Evolutionary conservation across 148 eudicot genomes (phyloP).

Genomic region (Arbutus unedo): DNA sequence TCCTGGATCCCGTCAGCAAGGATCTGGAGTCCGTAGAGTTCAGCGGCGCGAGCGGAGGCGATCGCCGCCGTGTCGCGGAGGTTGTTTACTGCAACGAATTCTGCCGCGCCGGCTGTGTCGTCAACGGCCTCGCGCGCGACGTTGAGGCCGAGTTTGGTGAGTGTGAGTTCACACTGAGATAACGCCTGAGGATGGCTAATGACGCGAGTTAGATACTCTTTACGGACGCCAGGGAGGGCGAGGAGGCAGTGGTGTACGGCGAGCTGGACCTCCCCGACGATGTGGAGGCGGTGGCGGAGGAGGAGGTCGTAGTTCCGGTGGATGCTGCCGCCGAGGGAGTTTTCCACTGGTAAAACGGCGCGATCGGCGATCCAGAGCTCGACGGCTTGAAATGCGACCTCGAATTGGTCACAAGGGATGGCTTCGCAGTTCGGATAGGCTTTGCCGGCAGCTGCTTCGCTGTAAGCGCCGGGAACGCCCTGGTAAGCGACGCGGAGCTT

Average conservation of each 20-base stretch:
- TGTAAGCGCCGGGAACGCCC: conserved; percentile 96
- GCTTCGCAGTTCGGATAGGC: conserved; percentile 86
- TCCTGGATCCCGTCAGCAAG: conserved; percentile 90
- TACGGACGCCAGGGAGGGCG: conserved; percentile 70
- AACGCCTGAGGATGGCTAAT: conserved; percentile 85
- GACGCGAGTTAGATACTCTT: conserved; percentile 66
- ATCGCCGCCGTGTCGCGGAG: conserved; percentile 87
- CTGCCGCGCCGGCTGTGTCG: conserved; percentile 94
- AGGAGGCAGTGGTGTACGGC: conserved; percentile 89
- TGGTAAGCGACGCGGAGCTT: conserved; percentile 82
- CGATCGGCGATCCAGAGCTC: conserved; percentile 85
- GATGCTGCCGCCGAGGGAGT: conserved; percentile 67
- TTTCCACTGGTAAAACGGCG: conserved; percentile 65
- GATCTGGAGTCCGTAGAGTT: conserved; percentile 71
- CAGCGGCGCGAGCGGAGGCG: conserved; percentile 80
- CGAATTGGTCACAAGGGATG: conserved; percentile 94
- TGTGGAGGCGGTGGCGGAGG: conserved; percentile 63
- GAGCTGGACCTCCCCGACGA: conserved; percentile 52
- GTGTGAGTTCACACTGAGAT: conserved; percentile 80
- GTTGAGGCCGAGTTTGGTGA: conserved; percentile 63
- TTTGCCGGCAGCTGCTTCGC: conserved; percentile 86
- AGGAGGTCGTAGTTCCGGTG: conserved; percentile 71
- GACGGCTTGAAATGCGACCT: conserved; percentile 86
- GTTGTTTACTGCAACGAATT: conserved; percentile 54
- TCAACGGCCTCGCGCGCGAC: conserved; percentile 84